phyloP scores from a whole-genome alignment of 108 stramenopile genomes.

The Aurantiochytrium sp. region DNA sequence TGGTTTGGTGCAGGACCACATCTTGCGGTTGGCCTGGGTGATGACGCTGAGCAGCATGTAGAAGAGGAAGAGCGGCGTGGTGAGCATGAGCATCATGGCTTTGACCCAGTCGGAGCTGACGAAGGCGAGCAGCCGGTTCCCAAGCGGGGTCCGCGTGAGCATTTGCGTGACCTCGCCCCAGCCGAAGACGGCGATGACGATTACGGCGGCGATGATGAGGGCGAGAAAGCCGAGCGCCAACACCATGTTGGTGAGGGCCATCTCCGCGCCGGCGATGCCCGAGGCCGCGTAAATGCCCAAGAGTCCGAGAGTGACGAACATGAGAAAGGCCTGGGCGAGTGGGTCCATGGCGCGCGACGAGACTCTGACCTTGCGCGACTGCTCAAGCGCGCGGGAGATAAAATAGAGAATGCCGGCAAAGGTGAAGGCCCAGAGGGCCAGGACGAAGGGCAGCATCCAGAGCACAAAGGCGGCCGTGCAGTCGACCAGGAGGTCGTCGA shows the following conservation, averaged over 20 bases:
- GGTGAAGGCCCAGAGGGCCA: not conserved
- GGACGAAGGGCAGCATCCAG: not conserved
- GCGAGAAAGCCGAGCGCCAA: not conserved
- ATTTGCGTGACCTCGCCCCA: not conserved
- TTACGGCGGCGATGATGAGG: not conserved
- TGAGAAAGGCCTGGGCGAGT: not conserved
- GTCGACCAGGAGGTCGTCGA: not conserved
- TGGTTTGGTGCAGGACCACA: not conserved
- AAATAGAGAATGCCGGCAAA: not conserved
- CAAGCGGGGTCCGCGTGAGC: not conserved
- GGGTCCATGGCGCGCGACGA: not conserved
- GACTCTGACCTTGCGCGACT: not conserved
- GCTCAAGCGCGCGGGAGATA: not conserved
- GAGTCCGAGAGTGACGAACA: not conserved
- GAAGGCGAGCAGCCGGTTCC: not conserved
- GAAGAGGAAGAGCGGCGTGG: not conserved
- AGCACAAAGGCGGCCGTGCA: conserved; percentile 21
- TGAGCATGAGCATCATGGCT: conserved; percentile 31
- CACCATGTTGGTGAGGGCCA: conserved; percentile 1
- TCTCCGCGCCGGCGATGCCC: conserved; percentile 13
- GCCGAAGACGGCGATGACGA: conserved; percentile 17
- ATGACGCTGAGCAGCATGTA: not conserved
- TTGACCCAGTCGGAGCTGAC: conserved; percentile 3
- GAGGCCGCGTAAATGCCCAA: not conserved
- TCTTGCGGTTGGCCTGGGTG: not conserved